Percentiles rank a stretch among this genome's conserved stretches.
Conservation (phyloP, 164 flowering plant species). For the Chimonanthus praecox region DNA sequence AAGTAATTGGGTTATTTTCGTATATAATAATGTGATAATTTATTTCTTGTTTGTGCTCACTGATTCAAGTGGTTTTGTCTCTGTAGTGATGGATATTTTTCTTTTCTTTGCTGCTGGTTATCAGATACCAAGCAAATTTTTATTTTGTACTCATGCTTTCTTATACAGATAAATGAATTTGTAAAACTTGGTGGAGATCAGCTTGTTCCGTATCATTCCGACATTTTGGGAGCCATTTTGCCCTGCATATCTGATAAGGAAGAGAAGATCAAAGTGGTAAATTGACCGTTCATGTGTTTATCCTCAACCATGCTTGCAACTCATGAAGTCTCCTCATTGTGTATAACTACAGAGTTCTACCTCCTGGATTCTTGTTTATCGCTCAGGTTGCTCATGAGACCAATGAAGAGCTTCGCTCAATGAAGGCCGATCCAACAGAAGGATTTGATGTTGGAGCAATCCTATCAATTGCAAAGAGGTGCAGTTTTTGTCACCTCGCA, state of each 20-base stretch:
- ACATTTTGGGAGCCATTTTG: constrained; percentile 86
- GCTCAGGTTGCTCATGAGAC: constrained; percentile 94
- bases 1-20: not conserved
- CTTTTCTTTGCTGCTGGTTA: not conserved
- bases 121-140: not conserved
- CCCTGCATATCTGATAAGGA: constrained; percentile 97
- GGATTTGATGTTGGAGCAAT: constrained; percentile 89
- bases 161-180: constrained; percentile 86
- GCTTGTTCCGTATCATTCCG: constrained; percentile 90
- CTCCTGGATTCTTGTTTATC: not conserved
- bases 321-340: not conserved
- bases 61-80: not conserved
- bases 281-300: constrained; percentile 7
- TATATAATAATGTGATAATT: not conserved
- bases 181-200: constrained; percentile 98
- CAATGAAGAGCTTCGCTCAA: constrained; percentile 84
- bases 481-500: constrained; percentile 25
- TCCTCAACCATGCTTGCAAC: not conserved
- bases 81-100: not conserved
- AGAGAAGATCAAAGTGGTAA: constrained; percentile 92
- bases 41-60: not conserved
- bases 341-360: not conserved
- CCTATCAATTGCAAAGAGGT: constrained; percentile 92
- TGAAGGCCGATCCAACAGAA: constrained; percentile 75
- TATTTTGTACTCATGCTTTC: not conserved